phyloP scores from a whole-genome alignment of 139 green algal genomes.

The Chlorella ohadii region DNA sequence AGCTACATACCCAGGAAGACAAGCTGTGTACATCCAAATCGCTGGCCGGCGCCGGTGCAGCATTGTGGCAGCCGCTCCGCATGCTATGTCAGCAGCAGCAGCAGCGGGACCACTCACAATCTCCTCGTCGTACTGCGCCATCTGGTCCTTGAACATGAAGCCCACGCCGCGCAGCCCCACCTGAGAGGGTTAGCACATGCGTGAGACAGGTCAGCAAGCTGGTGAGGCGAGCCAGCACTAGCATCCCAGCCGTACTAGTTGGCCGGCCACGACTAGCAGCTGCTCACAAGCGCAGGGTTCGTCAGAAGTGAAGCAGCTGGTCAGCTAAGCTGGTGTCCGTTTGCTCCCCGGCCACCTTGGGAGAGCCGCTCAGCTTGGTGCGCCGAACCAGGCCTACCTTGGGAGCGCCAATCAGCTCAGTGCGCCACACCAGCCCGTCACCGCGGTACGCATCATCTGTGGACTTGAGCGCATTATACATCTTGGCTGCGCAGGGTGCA shows the following conservation, averaged over 20 bases:
- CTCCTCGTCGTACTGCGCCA: neutral
- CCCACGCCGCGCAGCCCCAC: slow-evolving; percentile 10
- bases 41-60: no score
- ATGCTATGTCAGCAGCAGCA: neutral
- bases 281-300: no score
- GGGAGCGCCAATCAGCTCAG: neutral
- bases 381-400: slow-evolving; percentile 20
- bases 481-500: slow-evolving; percentile 2
- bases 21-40: no score
- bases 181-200: neutral
- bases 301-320: no score
- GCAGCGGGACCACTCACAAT: neutral
- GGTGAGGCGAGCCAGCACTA: no score
- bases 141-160: slow-evolving; percentile 13
- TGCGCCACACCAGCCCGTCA: slow-evolving; percentile 23
- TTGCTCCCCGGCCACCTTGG: no score
- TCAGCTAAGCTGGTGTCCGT: no score
- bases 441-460: slow-evolving; percentile 16
- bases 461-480: slow-evolving; percentile 7
- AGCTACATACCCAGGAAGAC: no score
- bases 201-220: no score
- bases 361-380: neutral
- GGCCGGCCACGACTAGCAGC: no score
- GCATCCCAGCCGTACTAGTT: no score
- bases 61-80: no score